These are phyloP conservation scores for Dendrobium chrysotoxum DNA, from an alignment of 106 monocot species.

Conservation along the genomic window DNA sequence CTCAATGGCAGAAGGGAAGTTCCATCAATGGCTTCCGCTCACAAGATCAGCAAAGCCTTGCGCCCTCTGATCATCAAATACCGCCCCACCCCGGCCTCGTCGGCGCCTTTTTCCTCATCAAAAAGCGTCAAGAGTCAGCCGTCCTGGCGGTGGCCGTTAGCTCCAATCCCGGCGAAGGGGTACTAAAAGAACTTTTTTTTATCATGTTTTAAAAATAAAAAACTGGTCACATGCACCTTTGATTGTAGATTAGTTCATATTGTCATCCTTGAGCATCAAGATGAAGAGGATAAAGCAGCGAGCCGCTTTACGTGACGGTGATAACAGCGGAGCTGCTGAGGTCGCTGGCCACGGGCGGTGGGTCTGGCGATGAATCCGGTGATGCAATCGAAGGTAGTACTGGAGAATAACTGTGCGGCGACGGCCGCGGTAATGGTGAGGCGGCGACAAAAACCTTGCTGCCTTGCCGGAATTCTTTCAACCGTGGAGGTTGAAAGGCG, in stretches of 20 bases:
- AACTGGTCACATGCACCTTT: too few relatives aligned
- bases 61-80: too few relatives aligned
- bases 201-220: too few relatives aligned
- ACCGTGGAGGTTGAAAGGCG: slow-evolving; percentile 33
- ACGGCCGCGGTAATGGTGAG: slow-evolving; percentile 2
- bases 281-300: slow-evolving; percentile 26
- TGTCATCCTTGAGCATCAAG: too few relatives aligned
- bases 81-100: too few relatives aligned
- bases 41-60: too few relatives aligned
- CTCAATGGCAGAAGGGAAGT: too few relatives aligned
- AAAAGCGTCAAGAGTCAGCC: neutral
- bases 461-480: slow-evolving; percentile 37
- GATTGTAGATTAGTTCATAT: slow-evolving; percentile 29
- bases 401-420: neutral
- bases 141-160: too few relatives aligned
- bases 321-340: slow-evolving; percentile 30
- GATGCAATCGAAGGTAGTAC: slow-evolving; percentile 10
- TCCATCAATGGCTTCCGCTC: too few relatives aligned
- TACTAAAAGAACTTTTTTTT: too few relatives aligned
- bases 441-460: slow-evolving; percentile 40
- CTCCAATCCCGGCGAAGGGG: too few relatives aligned
- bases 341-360: slow-evolving; percentile 28
- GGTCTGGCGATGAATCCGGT: slow-evolving; percentile 49
- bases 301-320: slow-evolving; percentile 40
- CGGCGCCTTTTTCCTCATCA: too few relatives aligned